Evolutionary conservation across 2,329 filamentous ascomycete species (phyloP).

Genomic region (Colletotrichum sp.): DNA sequence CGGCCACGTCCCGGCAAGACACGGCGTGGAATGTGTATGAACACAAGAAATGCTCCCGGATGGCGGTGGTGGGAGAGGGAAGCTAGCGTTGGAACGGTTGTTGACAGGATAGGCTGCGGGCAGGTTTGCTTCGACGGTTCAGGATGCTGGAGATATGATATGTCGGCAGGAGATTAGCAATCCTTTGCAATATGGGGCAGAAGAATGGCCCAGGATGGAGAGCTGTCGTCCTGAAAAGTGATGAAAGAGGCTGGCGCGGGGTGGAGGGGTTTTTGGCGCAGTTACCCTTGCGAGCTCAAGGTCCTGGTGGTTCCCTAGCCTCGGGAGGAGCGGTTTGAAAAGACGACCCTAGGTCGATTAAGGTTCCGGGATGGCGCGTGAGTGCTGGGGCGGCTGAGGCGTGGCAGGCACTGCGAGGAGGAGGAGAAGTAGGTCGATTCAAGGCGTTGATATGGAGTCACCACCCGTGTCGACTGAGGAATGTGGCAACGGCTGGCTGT

Average conservation of each 20-base stretch:
- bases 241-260: constrained; percentile 13
- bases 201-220: background rate
- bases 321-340: constrained; percentile 14
- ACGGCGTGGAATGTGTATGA: background rate
- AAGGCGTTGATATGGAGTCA: constrained; percentile 9
- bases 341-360: constrained; percentile 6
- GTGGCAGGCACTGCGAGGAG: constrained; percentile 1
- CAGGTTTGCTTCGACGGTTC: background rate
- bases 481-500: constrained; percentile 15
- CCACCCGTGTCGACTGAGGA: background rate
- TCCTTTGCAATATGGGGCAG: background rate
- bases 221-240: constrained; percentile 1
- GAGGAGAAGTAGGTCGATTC: background rate
- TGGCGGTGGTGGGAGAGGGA: background rate
- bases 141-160: background rate
- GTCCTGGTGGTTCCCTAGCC: constrained; percentile 11
- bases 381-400: constrained; percentile 10
- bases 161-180: background rate
- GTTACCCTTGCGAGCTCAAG: background rate
- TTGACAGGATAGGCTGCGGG: background rate
- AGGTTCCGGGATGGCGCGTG: constrained; percentile 21
- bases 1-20: background rate
- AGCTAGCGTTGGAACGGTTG: background rate
- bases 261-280: constrained; percentile 11
- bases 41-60: background rate